phyloP scores from a whole-genome alignment of 148 eudicot species.

The Persicaria maculosa region DNA sequence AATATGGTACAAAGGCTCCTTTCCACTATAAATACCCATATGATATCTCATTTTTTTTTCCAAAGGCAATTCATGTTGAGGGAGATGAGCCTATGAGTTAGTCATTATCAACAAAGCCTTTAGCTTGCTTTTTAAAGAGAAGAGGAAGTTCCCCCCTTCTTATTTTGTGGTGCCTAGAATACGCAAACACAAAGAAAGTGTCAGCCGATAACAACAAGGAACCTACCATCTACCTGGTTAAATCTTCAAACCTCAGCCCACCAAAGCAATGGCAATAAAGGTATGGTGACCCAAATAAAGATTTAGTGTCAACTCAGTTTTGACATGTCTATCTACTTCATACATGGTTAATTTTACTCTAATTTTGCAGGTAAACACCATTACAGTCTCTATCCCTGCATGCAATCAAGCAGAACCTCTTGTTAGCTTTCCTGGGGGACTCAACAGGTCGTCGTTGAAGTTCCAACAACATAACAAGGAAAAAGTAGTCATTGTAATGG shows the following conservation, averaged over 20 bases:
- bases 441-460: constrained; percentile 9
- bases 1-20: not conserved
- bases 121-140: not conserved
- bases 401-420: constrained; percentile 58
- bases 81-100: not conserved
- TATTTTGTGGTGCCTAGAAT: not conserved
- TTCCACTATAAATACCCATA: constrained; percentile 12
- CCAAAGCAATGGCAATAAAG: not conserved
- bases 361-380: constrained; percentile 24
- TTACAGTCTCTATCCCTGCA: constrained; percentile 48
- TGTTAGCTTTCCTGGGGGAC: constrained; percentile 40
- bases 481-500: constrained; percentile 72
- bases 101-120: constrained; percentile 9
- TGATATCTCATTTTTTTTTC: not conserved
- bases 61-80: constrained; percentile 1
- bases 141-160: not conserved
- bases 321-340: not conserved
- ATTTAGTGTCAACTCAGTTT: not conserved
- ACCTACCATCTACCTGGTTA: not conserved
- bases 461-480: constrained; percentile 22
- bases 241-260: not conserved
- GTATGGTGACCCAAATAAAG: not conserved
- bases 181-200: not conserved
- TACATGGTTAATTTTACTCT: not conserved
- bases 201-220: not conserved